phyloP scores from a whole-genome alignment of 345 rosid species.

The Gossypium australe region DNA sequence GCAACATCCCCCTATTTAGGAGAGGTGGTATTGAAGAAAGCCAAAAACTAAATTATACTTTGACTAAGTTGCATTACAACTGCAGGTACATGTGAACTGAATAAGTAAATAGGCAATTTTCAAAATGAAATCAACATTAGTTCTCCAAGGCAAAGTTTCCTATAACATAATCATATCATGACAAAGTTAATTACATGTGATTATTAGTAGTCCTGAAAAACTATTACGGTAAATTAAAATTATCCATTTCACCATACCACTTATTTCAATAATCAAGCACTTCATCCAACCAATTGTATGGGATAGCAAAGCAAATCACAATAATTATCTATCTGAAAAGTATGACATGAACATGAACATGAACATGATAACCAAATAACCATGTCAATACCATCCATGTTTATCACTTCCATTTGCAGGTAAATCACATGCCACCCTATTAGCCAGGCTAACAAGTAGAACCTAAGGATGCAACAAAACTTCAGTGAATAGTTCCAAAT shows the following conservation, averaged over 20 bases:
- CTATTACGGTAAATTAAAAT: background rate
- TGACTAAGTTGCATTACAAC: background rate
- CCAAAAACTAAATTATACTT: background rate
- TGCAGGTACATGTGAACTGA: background rate
- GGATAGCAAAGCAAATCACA: background rate
- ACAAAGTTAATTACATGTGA: background rate
- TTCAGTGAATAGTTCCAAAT: conserved; percentile 1
- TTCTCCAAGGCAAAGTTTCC: background rate
- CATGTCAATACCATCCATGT: background rate
- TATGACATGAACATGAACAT: background rate
- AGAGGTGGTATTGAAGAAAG: background rate
- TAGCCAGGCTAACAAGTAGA: background rate
- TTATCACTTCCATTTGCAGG: background rate
- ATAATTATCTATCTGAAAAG: conserved; percentile 7
- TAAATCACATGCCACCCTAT: background rate
- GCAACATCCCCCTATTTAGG: background rate
- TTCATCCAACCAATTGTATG: background rate
- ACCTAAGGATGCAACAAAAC: background rate
- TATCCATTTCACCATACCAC: background rate
- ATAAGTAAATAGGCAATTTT: background rate
- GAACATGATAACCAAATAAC: background rate
- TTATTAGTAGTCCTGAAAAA: background rate
- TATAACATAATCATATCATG: background rate
- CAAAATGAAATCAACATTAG: background rate
- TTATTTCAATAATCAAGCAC: background rate